These are phyloP conservation scores for Cornus suecica DNA, from an alignment of 148 eudicot genomes.

Conservation along the genomic window DNA sequence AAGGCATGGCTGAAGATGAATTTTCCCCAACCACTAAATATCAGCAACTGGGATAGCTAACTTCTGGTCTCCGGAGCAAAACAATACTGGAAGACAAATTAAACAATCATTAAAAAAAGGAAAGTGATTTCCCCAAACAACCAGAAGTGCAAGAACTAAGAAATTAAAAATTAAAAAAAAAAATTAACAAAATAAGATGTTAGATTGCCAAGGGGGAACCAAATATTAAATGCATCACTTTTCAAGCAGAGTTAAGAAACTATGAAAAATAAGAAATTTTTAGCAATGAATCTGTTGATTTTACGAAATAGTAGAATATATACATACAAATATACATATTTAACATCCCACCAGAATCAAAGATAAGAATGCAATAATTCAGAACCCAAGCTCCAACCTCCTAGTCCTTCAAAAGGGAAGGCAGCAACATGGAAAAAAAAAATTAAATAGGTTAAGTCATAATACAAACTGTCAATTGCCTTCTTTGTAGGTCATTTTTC, in stretches of 20 bases:
- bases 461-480: no score
- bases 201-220: not conserved
- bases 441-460: no score
- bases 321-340: no score
- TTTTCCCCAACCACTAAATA: slow-evolving; percentile 24
- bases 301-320: no score
- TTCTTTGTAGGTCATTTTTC: no score
- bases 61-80: slow-evolving; percentile 14
- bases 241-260: not conserved
- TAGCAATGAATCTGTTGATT: not conserved
- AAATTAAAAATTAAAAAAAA: not conserved
- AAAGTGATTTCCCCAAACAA: not conserved
- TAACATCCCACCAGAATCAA: no score
- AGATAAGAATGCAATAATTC: not conserved
- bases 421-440: no score
- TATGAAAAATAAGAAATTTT: not conserved
- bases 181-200: not conserved
- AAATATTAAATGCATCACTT: not conserved
- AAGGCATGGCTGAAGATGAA: slow-evolving; percentile 58
- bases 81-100: not conserved
- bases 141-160: not conserved
- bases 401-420: no score
- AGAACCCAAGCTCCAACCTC: no score
- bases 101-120: not conserved
- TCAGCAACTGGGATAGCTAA: slow-evolving; percentile 19